Evolutionary conservation across 148 eudicot species (phyloP), one percentile per base, ranked within the genome.

Genomic region (Rhododendron simsii): DNA sequence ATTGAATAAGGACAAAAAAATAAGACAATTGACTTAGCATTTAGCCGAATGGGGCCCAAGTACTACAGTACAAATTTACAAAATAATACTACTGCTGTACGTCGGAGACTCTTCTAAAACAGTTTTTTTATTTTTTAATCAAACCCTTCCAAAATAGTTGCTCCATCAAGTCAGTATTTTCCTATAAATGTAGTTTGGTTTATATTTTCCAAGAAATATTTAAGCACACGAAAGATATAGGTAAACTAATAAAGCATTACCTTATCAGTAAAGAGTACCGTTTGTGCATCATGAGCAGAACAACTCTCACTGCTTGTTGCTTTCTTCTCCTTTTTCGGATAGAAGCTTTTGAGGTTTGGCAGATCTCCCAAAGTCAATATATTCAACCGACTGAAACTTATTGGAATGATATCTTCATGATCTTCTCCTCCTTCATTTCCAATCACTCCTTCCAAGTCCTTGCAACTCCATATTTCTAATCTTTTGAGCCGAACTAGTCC

Each of bases 361-460:
- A 61, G 67, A 61, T 6, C 0, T 21, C 0, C 0, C 67, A 61
- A 61, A 0, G 0, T 0, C 67, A 61, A 61, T 0, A 0, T 0
- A 5, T 21, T 1, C 67, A 61, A 21, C 69, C 1, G 28, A 23
- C 28, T 2, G 69, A 63, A 63, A 20, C 0, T 59, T 20, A 59
- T 20, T 12, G 44, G 44, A 39, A 23, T 4, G 28, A 23, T 23
- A 23, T 63, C 69, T 61, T 21, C 67, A 61, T 35, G 37, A 35
- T 61, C 67, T 7, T 21, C 11, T 2, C 23, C 69, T 63, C 28
- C 69, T 63, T 63, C 69, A 63, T 23, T 23, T 63, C 69, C 28
- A 63, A 63, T 63, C 12, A 63, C 69, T 23, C 13, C 69, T 63
- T 63, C 69, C 69, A 63, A 23, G 69, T 7, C 26, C 26, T 0